Evolutionary conservation across 192 early-diverging fungal genomes (phyloP), one percentile per base, ranked within the genome.

Genomic region (Phlyctochytrium planicorne): DNA sequence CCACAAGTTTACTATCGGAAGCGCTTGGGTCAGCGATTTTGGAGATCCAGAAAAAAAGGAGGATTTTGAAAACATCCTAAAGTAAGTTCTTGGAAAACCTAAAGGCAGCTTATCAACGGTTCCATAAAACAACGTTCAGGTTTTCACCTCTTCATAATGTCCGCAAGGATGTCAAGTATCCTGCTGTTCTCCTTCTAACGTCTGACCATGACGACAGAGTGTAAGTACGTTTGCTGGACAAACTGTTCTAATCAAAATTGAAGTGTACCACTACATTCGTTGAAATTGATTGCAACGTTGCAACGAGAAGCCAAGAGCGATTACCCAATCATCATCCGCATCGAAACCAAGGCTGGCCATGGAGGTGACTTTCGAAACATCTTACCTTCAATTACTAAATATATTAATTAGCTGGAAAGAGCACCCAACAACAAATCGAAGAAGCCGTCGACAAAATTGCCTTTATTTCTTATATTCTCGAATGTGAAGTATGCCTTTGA

Each of bases 1-100:
- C 82, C 89, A 91, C 76, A 90, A 90, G 69, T 91, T 91, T 68
- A 91, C 89, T 2, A 90, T 89, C 59, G 90, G 90, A 1, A 76
- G 83, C 69, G 87, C 82, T 2, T 91, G 90, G 90, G 72, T 69
- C 36, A 77, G 79, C 24, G 88, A 90, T 60, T 90, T 83, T 69
- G 88, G 88, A 14, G 23, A n/a, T n/a, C n/a, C n/a, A n/a, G n/a
- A n/a, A n/a, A n/a, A n/a, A n/a, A 71, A 77, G 65, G 87, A 86
- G 65, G 89, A 91, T 63, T 91, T 90, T 72, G 74, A 83, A 20
- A 76, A 83, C 59, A 29, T 88, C 33, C 59, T 53, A 40, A 84
- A 79, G 72, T 80, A 76, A 31, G 53, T 67, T 3, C 32, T 60
- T 67, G n/a, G n/a, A n/a, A n/a, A n/a, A n/a, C n/a, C n/a, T n/a